Base-by-base conservation (phyloP, 129 eudicot genomes). In the Chrysanthemum lavandulifolium region DNA sequence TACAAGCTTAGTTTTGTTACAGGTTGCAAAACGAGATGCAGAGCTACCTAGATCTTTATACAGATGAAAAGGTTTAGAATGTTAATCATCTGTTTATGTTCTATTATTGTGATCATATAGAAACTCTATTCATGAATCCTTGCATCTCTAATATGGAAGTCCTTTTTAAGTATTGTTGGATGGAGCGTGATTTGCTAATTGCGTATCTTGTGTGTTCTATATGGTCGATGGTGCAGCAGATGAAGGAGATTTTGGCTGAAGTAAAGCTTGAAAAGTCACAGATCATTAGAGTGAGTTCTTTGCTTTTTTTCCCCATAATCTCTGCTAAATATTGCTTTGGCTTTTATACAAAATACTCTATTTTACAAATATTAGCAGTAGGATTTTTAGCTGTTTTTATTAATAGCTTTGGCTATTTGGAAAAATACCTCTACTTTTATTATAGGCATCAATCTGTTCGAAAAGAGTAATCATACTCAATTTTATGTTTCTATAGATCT, bases 11-110 rank as follows among this genome's bases (percentile, higher is more conserved):
- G 52, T 73, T 61, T 61, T 68, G 68, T 70, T 76, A 58, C 86
- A 95, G 97, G 90, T 73, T 95, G 79, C 96, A 81, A 74, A 72
- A 53, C 43, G 97, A 89, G 78, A 77, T 95, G 87, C 84, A n/a
- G 66, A 77, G 29, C 43, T 95, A 86, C 87, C 69, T 91, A 78
- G 79, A 75, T 9, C 85, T 91, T 33, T 80, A 84, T 63, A n/a
- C n/a, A n/a, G 68, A 69, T 63, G 76, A 78, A 69, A 84, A 86
- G 96, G 99, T 94, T 65, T 55, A 58, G 60, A 43, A 5, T 71
- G 23, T 54, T 49, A 65, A 31, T 15, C 13, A 63, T 65, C 65
- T 65, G 21, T 53, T 31, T 50, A 19, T 45, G 16, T 68, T 51
- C 51, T 18, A 4, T 48, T 47, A 18, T 23, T 48, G 71, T 61